Base-by-base conservation (phyloP, 202 grass and related monocot genomes). In the Hordeum pubiflorum region DNA sequence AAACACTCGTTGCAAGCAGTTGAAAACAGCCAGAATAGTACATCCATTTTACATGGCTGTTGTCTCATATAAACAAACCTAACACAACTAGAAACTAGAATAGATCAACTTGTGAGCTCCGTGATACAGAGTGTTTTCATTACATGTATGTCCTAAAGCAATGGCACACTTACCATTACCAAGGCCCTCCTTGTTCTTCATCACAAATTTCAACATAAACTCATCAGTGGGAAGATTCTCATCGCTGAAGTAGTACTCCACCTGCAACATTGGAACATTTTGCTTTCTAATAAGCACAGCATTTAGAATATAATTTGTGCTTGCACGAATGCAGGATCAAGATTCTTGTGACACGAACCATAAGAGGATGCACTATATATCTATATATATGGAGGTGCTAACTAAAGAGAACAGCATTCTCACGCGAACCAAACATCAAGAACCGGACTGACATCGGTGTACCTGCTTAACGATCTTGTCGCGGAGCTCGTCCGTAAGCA, bases 201-300 rank as follows among this genome's bases (percentile, higher is more conserved):
- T 99, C 74, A 91, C 75, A 61, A 60, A 89, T 72, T 89, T 96
- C 80, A 96, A 84, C 64, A 96, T 10, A 82, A 87, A 96, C 34
- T 91, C 86, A 44, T 99, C 96, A 0, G 86, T 85, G 10, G 90
- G 90, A 58, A 99, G 85, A 79, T 99, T 99, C 74, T 93, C 96
- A 77, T 99, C 90, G 58, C 96, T 90, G 58, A 99, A 91, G 86
- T 99, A 99, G 85, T 93, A 99, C 24, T 99, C 96, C 26, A 99
- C 92, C 92, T 91, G 81, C 55, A 90, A 89, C 40, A 31, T 32
- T 13, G 27, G 13, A 86, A 13, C 9, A 40, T 52, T 56, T 74
- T 3, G 60, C 40, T 0, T 66, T 68, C 50, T 24, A 37, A n/a
- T 34, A 38, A 46, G 52, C 67, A 37, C 32, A 56, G 0, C 40